Base-by-base conservation (phyloP, 768 basidiomycete genomes). In the Strobilomyces echinocephalus region DNA sequence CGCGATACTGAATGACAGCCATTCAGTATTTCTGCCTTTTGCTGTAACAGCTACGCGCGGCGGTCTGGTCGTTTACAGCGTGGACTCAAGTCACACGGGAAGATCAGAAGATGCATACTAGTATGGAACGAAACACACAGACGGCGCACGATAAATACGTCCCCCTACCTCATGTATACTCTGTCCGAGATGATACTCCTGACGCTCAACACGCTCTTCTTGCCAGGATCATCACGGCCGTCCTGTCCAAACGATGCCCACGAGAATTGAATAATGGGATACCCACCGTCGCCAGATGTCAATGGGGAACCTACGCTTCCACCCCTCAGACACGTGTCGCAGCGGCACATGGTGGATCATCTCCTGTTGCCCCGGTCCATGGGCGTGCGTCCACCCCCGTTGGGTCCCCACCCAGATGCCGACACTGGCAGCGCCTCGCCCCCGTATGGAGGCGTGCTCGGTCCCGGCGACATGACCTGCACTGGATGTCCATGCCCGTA, bases 161-260 rank as follows among this genome's bases (percentile, higher is more conserved):
- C n/a, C 9, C 30, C 21, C 15, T 6, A 24, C 24, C 24, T 43
- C 26, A n/a, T 24, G 52, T 43, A 67, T 47, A 46, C 66, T 2
- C 64, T 60, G 1, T 82, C 82, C 38, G 82, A 84, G 51, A 86
- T 85, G 52, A 87, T 87, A 60, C 81, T 85, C 50, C 82, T 82
- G 57, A 87, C 86, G 60, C 83, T 84, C 70, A 87, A 62, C 50
- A 77, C 79, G 60, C 84, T 86, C 70, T 82, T 86, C 76, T 84
- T 86, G 36, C 75, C 67, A 0, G 46, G 53, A 1, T 50, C 46
- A 0, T 60, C 54, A n/a, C 60, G 60, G 21, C 59, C 60, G 10
- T 69, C 67, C 34, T 67, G 63, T 41, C 69, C 69, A 31, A 69
- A 69, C 9, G 65, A 67, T 8, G 68, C 60, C 5, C 69, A 59